phyloP scores from a whole-genome alignment of 2,329 filamentous ascomycete species.

The Penicillium sp. region DNA sequence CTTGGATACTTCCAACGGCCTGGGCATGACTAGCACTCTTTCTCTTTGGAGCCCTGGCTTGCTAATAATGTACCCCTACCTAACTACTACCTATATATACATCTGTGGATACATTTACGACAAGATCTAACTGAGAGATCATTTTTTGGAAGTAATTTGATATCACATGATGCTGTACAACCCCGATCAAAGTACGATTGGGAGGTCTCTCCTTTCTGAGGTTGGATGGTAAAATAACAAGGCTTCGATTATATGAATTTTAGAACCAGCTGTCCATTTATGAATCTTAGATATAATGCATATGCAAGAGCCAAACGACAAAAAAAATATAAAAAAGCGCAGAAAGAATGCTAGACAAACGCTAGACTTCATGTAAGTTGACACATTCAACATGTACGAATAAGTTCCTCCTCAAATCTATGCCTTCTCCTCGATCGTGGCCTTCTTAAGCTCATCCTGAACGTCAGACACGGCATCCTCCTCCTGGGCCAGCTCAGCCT shows the following conservation, averaged over 20 bases:
- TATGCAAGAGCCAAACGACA: constrained; percentile 8
- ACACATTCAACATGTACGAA: constrained; percentile 17
- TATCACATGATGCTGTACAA: not conserved
- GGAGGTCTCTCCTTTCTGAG: not conserved
- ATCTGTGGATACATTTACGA: not conserved
- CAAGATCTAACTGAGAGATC: not conserved
- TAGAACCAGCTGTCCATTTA: constrained; percentile 17
- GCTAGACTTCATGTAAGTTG: constrained; percentile 17
- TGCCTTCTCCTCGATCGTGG: constrained; percentile 57
- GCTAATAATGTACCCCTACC: constrained; percentile 2
- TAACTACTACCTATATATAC: not conserved
- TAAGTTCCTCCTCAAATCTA: constrained; percentile 13
- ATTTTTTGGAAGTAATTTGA: not conserved
- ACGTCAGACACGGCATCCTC: constrained; percentile 59
- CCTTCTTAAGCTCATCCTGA: constrained; percentile 58
- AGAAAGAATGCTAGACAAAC: constrained; percentile 27
- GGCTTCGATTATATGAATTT: not conserved
- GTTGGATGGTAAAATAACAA: not conserved
- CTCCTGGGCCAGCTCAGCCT: constrained; percentile 55
- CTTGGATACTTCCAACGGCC: not conserved
- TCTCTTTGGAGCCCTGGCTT: not conserved
- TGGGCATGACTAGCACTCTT: not conserved
- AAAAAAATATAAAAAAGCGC: constrained; percentile 9
- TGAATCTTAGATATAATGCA: constrained; percentile 21
- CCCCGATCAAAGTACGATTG: not conserved